phyloP scores from a whole-genome alignment of 169 alveolate species.

The Toxoplasma gondii region DNA sequence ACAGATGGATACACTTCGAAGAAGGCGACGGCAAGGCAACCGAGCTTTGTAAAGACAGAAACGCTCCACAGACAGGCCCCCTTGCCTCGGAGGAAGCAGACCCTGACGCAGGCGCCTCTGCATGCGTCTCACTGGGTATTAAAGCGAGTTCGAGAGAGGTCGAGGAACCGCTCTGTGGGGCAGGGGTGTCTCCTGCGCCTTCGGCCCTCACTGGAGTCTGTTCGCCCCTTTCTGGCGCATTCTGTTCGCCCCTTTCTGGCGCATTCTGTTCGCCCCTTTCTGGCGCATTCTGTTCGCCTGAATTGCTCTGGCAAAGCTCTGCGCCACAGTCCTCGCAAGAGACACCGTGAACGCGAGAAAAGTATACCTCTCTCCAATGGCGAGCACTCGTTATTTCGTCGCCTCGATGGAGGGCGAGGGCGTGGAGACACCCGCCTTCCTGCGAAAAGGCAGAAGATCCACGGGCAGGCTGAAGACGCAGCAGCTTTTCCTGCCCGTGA shows the following conservation, averaged over 20 bases:
- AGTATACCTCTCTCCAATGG: not conserved
- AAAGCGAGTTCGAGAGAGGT: no score
- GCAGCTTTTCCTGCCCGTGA: not conserved
- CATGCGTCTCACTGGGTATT: no score
- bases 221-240: not conserved
- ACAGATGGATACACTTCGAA: not conserved
- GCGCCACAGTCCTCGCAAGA: not conserved
- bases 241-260: not conserved
- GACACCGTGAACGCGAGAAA: not conserved
- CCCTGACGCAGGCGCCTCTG: no score
- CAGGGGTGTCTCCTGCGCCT: not conserved
- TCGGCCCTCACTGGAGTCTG: not conserved
- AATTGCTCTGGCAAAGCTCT: not conserved
- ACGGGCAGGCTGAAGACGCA: not conserved
- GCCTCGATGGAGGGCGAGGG: not conserved
- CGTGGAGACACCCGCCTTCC: not conserved
- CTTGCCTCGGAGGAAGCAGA: no score
- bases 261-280: not conserved
- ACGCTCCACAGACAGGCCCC: not conserved
- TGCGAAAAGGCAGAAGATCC: no score
- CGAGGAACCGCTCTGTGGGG: no score
- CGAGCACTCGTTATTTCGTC: not conserved
- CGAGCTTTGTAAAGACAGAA: not conserved
- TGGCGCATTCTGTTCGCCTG: not conserved
- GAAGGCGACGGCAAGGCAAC: not conserved